Evolutionary conservation across 192 early-diverging fungal genomes (phyloP), one percentile per base, ranked within the genome.

Genomic region (Coemansia sp.): DNA sequence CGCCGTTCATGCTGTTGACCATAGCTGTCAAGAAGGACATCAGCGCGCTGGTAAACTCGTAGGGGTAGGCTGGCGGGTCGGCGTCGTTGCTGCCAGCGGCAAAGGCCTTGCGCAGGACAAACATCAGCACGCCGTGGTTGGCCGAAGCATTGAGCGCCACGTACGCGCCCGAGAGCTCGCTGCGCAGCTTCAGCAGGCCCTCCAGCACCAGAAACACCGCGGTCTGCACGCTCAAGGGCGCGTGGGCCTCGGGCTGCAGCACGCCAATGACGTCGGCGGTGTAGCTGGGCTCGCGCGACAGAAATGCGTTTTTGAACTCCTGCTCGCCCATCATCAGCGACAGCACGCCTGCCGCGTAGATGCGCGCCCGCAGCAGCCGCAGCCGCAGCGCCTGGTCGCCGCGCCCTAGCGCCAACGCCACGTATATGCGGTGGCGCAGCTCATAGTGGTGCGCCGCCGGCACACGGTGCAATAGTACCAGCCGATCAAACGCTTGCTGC

Each of bases 91-190:
- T 40, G 24, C 87, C 83, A 27, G 88, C 39, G 35, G 79, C 61
- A 34, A 94, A 87, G 29, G 93, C 85, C 64, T 89, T 89, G 63
- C 93, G 88, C 39, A 98, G 68, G 6, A 92, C 84, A 63, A 88
- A 91, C 80, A 98, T 90, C 14, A 98, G 81, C 33, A 91, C 87
- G 27, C 97, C 97, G 66, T 98, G 95, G 67, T 95, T 97, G 4
- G 94, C 95, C 2, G 94, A 92, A 2, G 94, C 93, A 63, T 95
- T 97, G 57, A 97, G 75, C 1, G 95, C 93, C 14, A 91, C 87
- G 44, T 96, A 83, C 1, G 96, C 92, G 50, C 95, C 95, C 27
- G 83, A 82, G 1, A 94, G 78, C 62, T 90, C 89, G 39, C 73
- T 81, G 44, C 94, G 89, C 70, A 94, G 88, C 65, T 91, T 89